phyloP scores from a whole-genome alignment of 2,329 filamentous ascomycete species.

The Cyphellophora europaea region DNA sequence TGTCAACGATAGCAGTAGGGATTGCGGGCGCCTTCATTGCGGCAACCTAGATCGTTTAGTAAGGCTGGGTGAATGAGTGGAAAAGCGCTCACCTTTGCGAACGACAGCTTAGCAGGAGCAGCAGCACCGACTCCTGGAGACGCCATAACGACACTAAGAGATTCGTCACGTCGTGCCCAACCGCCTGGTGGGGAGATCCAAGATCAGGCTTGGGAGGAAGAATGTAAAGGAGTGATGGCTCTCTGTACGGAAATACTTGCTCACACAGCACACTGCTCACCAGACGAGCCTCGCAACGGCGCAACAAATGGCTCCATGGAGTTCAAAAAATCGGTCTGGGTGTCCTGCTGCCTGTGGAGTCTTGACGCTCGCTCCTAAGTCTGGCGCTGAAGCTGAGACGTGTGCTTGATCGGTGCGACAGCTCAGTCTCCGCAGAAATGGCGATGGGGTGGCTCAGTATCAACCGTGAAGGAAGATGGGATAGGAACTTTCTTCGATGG shows the following conservation, averaged over 20 bases:
- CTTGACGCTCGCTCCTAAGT: too few species aligned
- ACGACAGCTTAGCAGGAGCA: conserved; percentile 52
- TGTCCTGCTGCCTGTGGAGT: not conserved
- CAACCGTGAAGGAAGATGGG: too few species aligned
- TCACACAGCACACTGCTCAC: conserved; percentile 17
- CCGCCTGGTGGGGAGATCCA: conserved; percentile 4
- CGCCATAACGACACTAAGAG: conserved; percentile 18
- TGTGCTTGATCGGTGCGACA: too few species aligned
- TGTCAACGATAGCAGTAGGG: too few species aligned
- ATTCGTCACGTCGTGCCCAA: conserved; percentile 20
- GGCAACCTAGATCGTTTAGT: conserved; percentile 34
- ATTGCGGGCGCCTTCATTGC: conserved; percentile 28
- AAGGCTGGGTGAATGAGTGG: too few species aligned
- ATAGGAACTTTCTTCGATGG: too few species aligned
- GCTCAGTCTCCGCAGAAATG: too few species aligned
- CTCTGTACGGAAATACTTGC: too few species aligned
- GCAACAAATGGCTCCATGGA: conserved; percentile 18
- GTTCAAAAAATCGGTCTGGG: conserved; percentile 4
- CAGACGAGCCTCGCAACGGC: conserved; percentile 12
- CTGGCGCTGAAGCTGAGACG: too few species aligned
- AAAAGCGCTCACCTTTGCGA: conserved; percentile 57
- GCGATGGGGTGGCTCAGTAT: too few species aligned
- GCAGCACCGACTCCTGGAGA: conserved; percentile 18
- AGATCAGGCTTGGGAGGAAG: not conserved
- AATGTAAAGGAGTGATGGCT: too few species aligned